A percentile compares a stretch with the other conserved stretches of the same genome.
Evolutionary conservation across 116 monocot genomes (phyloP).

Genomic region (Dioscorea cayenensis): DNA sequence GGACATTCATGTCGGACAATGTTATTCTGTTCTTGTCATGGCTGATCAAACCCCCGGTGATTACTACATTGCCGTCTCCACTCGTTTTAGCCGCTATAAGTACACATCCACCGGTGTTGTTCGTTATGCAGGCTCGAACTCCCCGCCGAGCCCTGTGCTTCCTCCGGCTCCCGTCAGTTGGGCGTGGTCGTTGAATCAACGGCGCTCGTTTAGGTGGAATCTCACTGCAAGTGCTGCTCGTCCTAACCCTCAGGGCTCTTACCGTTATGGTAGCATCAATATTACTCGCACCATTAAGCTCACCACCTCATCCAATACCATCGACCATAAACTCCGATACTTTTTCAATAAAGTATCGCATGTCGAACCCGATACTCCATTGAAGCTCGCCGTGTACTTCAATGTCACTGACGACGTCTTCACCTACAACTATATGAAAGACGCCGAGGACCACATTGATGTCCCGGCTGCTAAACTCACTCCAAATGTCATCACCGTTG

Average conservation of each 20-base stretch:
- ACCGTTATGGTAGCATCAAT: slow-evolving; percentile 77
- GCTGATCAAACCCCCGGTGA: slow-evolving; percentile 49
- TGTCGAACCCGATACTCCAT: slow-evolving; percentile 22
- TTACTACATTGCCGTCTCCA: slow-evolving; percentile 67
- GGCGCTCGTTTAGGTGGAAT: slow-evolving; percentile 72
- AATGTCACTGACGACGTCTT: slow-evolving; percentile 33
- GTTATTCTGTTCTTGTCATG: slow-evolving; percentile 61
- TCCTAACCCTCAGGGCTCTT: slow-evolving; percentile 80
- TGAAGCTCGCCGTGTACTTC: slow-evolving; percentile 80
- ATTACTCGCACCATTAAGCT: slow-evolving; percentile 72
- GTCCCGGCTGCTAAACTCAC: slow-evolving; percentile 11
- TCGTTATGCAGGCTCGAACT: slow-evolving; percentile 51
- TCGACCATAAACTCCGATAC: slow-evolving; percentile 49
- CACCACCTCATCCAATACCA: slow-evolving; percentile 11
- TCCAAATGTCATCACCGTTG: slow-evolving; percentile 32
- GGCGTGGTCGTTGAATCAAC: slow-evolving; percentile 69
- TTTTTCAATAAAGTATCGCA: slow-evolving; percentile 63
- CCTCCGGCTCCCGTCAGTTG: slow-evolving; percentile 54
- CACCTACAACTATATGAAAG: slow-evolving; percentile 33
- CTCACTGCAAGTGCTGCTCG: slow-evolving; percentile 74
- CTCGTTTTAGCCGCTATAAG: slow-evolving; percentile 41
- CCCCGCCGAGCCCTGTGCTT: slow-evolving; percentile 26
- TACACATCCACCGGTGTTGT: slow-evolving; percentile 36
- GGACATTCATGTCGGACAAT: slow-evolving; percentile 75
- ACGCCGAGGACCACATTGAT: slow-evolving; percentile 9